These are phyloP conservation scores for Ustilago tritici DNA, from an alignment of 1,284 basidiomycete genomes.

Conservation along the genomic window DNA sequence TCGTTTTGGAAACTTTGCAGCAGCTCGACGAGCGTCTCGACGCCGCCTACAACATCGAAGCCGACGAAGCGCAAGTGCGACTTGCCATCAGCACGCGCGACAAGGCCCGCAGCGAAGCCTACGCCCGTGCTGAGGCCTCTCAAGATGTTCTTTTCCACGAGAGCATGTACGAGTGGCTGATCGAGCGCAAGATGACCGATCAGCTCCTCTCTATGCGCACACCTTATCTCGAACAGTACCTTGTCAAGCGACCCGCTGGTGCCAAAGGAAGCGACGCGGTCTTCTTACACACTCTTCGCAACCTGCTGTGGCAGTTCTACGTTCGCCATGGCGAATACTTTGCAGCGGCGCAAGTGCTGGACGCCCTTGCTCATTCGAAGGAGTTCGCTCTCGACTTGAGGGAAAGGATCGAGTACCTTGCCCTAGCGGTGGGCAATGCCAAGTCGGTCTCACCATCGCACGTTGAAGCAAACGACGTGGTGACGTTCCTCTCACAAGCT, in stretches of 20 bases:
- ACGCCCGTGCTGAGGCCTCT: conserved; percentile 77
- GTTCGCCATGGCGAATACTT: conserved; percentile 77
- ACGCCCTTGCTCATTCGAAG: conserved; percentile 85
- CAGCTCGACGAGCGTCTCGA: conserved; percentile 77
- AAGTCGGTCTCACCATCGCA: conserved; percentile 73
- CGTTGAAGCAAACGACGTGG: conserved; percentile 81
- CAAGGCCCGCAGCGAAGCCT: conserved; percentile 60
- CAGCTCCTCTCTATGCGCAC: conserved; percentile 80
- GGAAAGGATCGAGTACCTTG: conserved; percentile 66
- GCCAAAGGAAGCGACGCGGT: conserved; percentile 29
- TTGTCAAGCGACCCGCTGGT: conserved; percentile 82
- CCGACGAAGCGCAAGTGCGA: conserved; percentile 59
- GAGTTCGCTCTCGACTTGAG: conserved; percentile 73
- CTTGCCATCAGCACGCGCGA: conserved; percentile 52
- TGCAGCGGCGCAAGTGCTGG: conserved; percentile 88
- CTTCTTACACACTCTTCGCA: conserved; percentile 74
- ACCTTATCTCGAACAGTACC: conserved; percentile 85
- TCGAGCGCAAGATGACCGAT: conserved; percentile 82
- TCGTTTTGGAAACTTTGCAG: conserved; percentile 77
- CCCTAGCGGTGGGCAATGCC: conserved; percentile 89
- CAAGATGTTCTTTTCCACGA: conserved; percentile 95
- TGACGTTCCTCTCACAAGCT: conserved; percentile 89
- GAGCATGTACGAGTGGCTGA: conserved; percentile 92
- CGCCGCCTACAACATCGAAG: conserved; percentile 46
- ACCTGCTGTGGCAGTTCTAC: conserved; percentile 96